Percentiles rank a stretch among this genome's conserved stretches.
Conservation (phyloP, 768 basidiomycete species). For the Fomitopsis serialis region DNA sequence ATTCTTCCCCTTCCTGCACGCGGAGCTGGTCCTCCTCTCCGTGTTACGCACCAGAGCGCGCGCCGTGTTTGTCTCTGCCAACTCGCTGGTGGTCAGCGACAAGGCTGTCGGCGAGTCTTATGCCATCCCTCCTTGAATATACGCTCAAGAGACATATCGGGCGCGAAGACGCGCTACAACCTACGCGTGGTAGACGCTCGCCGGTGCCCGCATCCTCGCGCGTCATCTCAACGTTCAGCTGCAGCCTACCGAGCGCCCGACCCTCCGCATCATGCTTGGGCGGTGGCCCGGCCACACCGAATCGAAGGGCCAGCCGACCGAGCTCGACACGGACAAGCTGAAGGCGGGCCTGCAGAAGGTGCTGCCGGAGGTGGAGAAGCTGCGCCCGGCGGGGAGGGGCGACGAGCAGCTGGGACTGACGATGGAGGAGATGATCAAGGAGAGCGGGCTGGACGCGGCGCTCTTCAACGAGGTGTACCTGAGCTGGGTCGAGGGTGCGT, state of each 20-base stretch:
- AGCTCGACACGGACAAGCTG: conserved; percentile 41
- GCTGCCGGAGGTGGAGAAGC: conserved; percentile 41
- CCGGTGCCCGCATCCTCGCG: conserved; percentile 70
- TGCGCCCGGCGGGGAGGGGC: conserved; percentile 39
- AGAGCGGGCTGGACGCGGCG: conserved; percentile 49
- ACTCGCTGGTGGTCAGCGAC: conserved; percentile 78
- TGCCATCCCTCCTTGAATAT: background rate
- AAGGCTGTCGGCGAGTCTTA: conserved; percentile 43
- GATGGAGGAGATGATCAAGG: conserved; percentile 66
- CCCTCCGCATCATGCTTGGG: conserved; percentile 62
- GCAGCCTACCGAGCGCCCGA: conserved; percentile 45
- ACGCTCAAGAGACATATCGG: conserved; percentile 24
- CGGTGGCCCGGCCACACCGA: conserved; percentile 32
- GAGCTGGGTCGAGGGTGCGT: conserved; percentile 74
- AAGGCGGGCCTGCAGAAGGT: conserved; percentile 43
- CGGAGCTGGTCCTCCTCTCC: conserved; percentile 63
- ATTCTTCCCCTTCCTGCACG: conserved; percentile 71
- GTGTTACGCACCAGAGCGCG: conserved; percentile 28
- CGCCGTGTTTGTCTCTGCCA: conserved; percentile 71
- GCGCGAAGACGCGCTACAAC: conserved; percentile 78
- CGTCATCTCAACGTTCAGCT: conserved; percentile 44
- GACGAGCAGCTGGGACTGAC: conserved; percentile 55
- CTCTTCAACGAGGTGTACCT: conserved; percentile 66
- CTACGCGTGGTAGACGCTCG: conserved; percentile 87
- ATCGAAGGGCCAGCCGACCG: conserved; percentile 31